Conservation (phyloP, 305 asterid genomes). For the Ilex paraguariensis region DNA sequence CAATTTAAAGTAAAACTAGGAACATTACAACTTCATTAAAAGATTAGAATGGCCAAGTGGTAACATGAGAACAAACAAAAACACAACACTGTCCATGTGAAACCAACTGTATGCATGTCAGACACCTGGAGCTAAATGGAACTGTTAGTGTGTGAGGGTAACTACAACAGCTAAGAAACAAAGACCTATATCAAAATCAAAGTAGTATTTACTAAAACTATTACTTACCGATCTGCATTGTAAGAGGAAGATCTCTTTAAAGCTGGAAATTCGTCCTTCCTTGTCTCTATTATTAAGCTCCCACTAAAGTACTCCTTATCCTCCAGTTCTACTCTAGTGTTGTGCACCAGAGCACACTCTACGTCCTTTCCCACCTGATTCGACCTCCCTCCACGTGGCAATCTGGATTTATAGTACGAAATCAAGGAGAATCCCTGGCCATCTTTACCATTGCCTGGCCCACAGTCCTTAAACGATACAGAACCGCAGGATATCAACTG, state of each 20-base stretch:
- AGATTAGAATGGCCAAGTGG: too few species aligned
- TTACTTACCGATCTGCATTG: slow-evolving; percentile 61
- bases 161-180: not conserved
- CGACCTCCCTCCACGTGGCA: slow-evolving; percentile 43
- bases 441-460: slow-evolving; percentile 38
- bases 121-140: too few species aligned
- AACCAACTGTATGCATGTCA: too few species aligned
- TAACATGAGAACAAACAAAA: too few species aligned
- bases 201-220: not conserved
- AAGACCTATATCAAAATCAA: not conserved
- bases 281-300: slow-evolving; percentile 63
- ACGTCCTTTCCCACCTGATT: slow-evolving; percentile 28
- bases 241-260: slow-evolving; percentile 73
- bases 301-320: slow-evolving; percentile 86
- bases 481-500: slow-evolving; percentile 76
- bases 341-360: slow-evolving; percentile 17
- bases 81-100: too few species aligned
- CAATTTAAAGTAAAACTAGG: too few species aligned
- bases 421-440: slow-evolving; percentile 38
- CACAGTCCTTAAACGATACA: slow-evolving; percentile 63
- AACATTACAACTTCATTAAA: too few species aligned
- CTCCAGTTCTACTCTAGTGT: slow-evolving; percentile 35
- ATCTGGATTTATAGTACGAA: slow-evolving; percentile 53
- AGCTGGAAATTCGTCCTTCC: slow-evolving; percentile 45
- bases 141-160: too few species aligned